These are phyloP conservation scores for Alliaria petiolata DNA, from an alignment of 345 rosid genomes.

Conservation along the genomic window DNA sequence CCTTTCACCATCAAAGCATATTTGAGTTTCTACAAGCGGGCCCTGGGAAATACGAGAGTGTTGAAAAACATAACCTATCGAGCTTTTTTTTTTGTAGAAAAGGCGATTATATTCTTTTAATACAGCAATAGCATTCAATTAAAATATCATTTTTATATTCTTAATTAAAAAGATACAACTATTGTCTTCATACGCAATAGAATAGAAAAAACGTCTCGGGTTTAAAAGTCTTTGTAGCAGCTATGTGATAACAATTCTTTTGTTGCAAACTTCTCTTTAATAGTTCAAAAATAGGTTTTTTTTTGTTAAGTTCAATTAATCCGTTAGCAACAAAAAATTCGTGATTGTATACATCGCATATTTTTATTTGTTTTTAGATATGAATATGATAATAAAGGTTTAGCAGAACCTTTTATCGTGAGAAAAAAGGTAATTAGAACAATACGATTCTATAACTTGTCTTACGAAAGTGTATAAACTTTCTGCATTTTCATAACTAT, in stretches of 20 bases:
- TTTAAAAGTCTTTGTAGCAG: slow-evolving; percentile 20
- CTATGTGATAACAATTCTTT: background rate
- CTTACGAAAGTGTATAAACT: no score
- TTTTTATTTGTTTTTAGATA: no score
- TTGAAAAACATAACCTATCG: slow-evolving; percentile 26
- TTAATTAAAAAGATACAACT: background rate
- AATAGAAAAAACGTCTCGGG: background rate
- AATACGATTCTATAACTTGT: no score
- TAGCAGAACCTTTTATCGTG: no score
- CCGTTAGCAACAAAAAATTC: background rate
- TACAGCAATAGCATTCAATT: background rate
- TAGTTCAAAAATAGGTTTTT: background rate
- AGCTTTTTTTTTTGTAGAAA: background rate
- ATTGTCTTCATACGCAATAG: slow-evolving; percentile 12
- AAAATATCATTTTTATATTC: background rate
- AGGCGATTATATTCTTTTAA: slow-evolving; percentile 4
- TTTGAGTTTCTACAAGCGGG: slow-evolving; percentile 20
- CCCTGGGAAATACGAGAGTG: slow-evolving; percentile 15
- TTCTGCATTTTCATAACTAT: no score
- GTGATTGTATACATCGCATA: background rate
- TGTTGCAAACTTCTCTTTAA: background rate
- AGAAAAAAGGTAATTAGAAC: no score
- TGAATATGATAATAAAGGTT: no score
- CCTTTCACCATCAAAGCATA: slow-evolving; percentile 28
- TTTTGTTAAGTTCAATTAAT: background rate